Evolutionary conservation across 75 land plant species (phyloP), one percentile per base, ranked within the genome.

Genomic region (Cunninghamia lanceolata): DNA sequence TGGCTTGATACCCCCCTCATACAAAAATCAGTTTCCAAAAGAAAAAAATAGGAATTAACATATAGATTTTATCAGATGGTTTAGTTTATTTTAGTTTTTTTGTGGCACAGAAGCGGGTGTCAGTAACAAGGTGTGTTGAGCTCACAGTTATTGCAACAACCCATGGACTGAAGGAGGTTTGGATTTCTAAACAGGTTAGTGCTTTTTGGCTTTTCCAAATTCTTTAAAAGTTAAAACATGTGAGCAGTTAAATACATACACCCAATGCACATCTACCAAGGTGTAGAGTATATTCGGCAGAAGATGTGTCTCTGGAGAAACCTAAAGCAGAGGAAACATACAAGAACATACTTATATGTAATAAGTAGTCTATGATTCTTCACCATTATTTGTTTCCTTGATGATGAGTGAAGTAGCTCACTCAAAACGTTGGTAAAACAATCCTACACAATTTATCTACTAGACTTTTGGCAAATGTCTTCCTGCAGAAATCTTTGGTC

Each of bases 151-250:
- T 91, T 85, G 96, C 99, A 71, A 95, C 93, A 32, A 89, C 93
- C 35, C 96, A 97, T 91, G 95, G 92, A 63, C 74, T 95, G 83
- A 95, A 93, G 85, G 99, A 97, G 87, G 97, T 89, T 38, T 97
- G 99, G 99, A 94, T 97, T 59, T 92, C 95, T 74, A 63, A 92
- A 76, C 99, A 96, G 92, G 98, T 94, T 53, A 5, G 59, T 83
- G 84, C 25, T 83, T 17, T 83, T 83, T 71, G 34, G 7, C 13
- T 71, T 32, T 71, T 32, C 3, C 36, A 30, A 71, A 21, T 11
- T 71, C 3, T 71, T 2, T 71, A 71, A 0, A 59, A 25, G 32
- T 2, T 71, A 71, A 71, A 71, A 14, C 36, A 32, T 34, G 34
- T 71, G 36, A 32, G 36, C 13, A 71, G 36, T 71, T 71, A 32